Evolutionary conservation across 2,329 filamentous ascomycete species (phyloP), one percentile per base, ranked within the genome.

Genomic region (Botryotinia calthae): DNA sequence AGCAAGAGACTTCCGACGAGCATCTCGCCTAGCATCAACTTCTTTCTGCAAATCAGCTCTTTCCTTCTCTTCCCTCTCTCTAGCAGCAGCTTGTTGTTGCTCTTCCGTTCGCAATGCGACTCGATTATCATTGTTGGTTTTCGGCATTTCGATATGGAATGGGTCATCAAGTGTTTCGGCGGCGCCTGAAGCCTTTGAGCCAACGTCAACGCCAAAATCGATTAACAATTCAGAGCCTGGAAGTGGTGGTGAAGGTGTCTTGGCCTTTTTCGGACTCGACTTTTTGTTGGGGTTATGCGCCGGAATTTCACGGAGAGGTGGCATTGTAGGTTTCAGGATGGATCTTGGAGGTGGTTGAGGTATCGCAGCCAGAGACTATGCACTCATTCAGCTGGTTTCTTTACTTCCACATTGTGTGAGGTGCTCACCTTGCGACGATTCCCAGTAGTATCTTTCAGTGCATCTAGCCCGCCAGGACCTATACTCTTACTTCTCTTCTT

Each of bases 401-500:
- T 61, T 42, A n/a, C 28, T 61, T 42, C n/a, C n/a, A 56, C 31
- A 46, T n/a, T 18, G 18, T 42, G 64, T 85, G 77, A 83, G 70
- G 61, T 58, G 48, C 73, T 78, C 87, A 96, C 94, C 84, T 94
- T 92, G 82, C 93, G 89, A 78, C 93, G 86, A 81, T 97, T 97
- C 48, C 93, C 93, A 79, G 86, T 88, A 62, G 87, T 88, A 79
- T 91, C 87, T 81, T 92, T 94, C 72, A 97, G 86, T 73, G 91
- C 91, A 85, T 97, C 94, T 63, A 97, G 83, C 40, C 95, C 94
- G 68, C 95, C 96, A 25, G 96, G 95, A 3, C 96, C 96, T 77
- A 99, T 91, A 83, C 95, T 98, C 85, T 98, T 98, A 83, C 95
- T 98, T 76, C 96, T 90, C 73, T 91, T 93, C 83, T 94, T 95